phyloP scores from a whole-genome alignment of 306 rosid species.

The Vicia faba region DNA sequence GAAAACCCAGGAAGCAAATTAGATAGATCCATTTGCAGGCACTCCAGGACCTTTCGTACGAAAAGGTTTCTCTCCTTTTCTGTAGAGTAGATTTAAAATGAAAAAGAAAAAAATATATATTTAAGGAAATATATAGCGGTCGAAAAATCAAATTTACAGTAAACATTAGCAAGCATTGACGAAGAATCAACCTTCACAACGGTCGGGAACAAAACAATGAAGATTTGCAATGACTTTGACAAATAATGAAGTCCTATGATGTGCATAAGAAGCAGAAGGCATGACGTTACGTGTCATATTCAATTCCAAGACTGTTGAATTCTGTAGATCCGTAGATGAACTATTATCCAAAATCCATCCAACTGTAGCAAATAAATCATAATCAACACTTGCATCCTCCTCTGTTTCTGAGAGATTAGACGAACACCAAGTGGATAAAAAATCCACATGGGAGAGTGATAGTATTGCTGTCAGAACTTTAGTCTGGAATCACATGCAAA shows the following conservation, averaged over 20 bases:
- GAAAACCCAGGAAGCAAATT: conserved; percentile 70
- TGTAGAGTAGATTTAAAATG: conserved; percentile 51
- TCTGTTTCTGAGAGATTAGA: conserved; percentile 73
- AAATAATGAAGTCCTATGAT: conserved; percentile 85
- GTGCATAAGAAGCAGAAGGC: conserved; percentile 78
- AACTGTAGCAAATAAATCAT: conserved; percentile 78
- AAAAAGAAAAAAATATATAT: conserved; percentile 29
- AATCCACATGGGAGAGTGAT: conserved; percentile 82
- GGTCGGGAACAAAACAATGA: conserved; percentile 87
- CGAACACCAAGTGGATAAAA: conserved; percentile 90
- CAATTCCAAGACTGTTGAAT: conserved; percentile 57
- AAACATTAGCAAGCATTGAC: conserved; percentile 30
- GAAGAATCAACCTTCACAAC: conserved; percentile 82
- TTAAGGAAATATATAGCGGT: conserved; percentile 26
- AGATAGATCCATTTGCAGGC: conserved; percentile 72
- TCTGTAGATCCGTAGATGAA: conserved; percentile 45
- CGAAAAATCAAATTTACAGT: conserved; percentile 26
- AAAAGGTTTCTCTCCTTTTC: conserved; percentile 92
- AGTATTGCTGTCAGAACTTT: conserved; percentile 87
- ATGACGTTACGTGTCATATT: conserved; percentile 50
- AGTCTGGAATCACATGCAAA: conserved; percentile 73
- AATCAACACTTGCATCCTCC: conserved; percentile 82
- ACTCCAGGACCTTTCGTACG: conserved; percentile 77
- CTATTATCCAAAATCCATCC: conserved; percentile 86
- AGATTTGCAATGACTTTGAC: conserved; percentile 97